phyloP scores from a whole-genome alignment of 163 green algal species.

The Chlamydomonas reinhardtii region DNA sequence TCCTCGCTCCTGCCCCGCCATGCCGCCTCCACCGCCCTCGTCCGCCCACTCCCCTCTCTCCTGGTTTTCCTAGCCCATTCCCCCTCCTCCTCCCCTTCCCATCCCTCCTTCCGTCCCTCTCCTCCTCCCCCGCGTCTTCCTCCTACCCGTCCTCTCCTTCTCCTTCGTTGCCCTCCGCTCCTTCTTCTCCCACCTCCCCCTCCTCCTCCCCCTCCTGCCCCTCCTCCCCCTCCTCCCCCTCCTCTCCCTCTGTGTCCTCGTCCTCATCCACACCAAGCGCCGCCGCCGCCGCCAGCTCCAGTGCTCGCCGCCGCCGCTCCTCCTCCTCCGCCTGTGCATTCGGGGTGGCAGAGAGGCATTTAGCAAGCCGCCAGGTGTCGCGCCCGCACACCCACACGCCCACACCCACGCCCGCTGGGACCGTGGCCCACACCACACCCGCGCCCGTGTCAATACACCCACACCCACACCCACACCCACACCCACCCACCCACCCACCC shows the following conservation, averaged over 20 bases:
- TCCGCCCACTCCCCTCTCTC: no score
- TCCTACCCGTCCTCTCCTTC: background rate
- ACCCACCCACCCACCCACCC: no score
- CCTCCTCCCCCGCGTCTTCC: no score
- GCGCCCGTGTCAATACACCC: background rate
- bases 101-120: no score
- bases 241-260: background rate
- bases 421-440: no score
- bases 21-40: no score
- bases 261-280: background rate
- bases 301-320: constrained; percentile 17
- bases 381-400: background rate
- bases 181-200: background rate
- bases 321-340: background rate
- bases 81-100: no score
- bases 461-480: background rate
- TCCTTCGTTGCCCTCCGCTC: background rate
- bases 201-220: background rate
- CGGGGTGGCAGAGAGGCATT: background rate
- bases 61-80: no score
- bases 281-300: constrained; percentile 7
- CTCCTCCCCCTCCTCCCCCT: background rate
- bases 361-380: background rate
- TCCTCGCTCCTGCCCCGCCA: no score
- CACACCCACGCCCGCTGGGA: background rate